These are phyloP conservation scores for Gossypium thurberi DNA, from an alignment of 345 rosid species.

Conservation along the genomic window DNA sequence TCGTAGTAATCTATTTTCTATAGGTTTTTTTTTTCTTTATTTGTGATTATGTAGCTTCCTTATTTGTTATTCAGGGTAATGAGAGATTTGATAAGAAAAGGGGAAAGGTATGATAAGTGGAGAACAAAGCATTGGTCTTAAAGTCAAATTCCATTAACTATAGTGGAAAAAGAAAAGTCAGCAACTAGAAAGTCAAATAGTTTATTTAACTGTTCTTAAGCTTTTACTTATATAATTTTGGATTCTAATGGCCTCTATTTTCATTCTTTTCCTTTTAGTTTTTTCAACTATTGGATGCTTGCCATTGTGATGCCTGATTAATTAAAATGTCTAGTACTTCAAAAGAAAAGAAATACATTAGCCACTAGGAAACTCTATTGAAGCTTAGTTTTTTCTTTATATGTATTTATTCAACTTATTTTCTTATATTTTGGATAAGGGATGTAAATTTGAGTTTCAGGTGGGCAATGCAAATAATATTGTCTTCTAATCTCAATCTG, in stretches of 20 bases:
- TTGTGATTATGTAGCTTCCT: not conserved
- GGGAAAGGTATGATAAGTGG: not conserved
- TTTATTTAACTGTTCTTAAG: not conserved
- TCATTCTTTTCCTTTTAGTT: not conserved
- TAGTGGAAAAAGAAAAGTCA: constrained; percentile 1
- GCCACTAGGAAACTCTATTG: not conserved
- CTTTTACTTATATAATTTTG: not conserved
- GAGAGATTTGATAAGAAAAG: not conserved
- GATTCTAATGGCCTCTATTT: not conserved
- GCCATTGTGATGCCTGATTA: not conserved
- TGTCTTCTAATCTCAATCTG: not conserved
- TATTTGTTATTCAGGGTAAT: not conserved
- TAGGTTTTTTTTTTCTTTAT: not conserved
- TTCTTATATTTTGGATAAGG: not conserved
- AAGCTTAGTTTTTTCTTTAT: not conserved
- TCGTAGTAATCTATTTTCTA: not conserved
- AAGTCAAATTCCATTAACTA: not conserved
- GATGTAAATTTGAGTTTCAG: not conserved
- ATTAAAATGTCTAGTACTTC: not conserved
- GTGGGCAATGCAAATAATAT: not conserved
- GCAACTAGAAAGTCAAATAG: not conserved
- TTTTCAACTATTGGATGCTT: not conserved
- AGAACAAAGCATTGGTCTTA: not conserved
- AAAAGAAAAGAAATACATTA: not conserved
- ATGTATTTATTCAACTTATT: too few relatives aligned